Conservation (phyloP, 345 rosid genomes). For the Populus alba region DNA sequence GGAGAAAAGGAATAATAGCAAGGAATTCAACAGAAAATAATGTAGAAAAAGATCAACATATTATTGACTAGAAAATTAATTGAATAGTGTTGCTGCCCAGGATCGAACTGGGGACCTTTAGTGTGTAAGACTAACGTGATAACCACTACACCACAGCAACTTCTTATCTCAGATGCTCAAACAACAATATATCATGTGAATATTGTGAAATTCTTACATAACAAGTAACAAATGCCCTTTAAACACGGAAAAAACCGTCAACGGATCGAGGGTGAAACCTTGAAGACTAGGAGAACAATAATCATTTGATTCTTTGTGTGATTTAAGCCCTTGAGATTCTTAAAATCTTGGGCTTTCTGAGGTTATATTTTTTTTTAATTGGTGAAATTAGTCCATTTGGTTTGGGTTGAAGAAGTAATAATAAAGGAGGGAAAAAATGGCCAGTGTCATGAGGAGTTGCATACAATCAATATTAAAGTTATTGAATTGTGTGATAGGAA, state of each 20-base stretch:
- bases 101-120: slow-evolving; percentile 38
- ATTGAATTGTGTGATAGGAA: slow-evolving; percentile 67
- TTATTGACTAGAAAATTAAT: too few relatives aligned
- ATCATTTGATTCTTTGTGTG: not conserved
- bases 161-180: rapidly evolving
- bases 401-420: not conserved
- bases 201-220: not conserved
- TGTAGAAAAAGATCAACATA: too few relatives aligned
- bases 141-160: slow-evolving; percentile 40
- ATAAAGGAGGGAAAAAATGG: slow-evolving; percentile 24
- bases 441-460: slow-evolving; percentile 56
- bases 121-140: slow-evolving; percentile 41
- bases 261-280: not conserved
- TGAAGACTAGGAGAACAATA: not conserved
- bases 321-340: not conserved
- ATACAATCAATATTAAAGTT: slow-evolving; percentile 70
- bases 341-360: not conserved
- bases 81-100: slow-evolving; percentile 14
- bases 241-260: not conserved
- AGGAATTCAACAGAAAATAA: too few relatives aligned
- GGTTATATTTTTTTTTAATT: not conserved
- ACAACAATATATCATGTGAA: rapidly evolving
- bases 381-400: not conserved
- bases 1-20: too few relatives aligned
- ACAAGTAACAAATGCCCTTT: not conserved